These are phyloP conservation scores for Neoboletus brunneissimus DNA, from an alignment of 768 basidiomycete genomes.

Conservation along the genomic window DNA sequence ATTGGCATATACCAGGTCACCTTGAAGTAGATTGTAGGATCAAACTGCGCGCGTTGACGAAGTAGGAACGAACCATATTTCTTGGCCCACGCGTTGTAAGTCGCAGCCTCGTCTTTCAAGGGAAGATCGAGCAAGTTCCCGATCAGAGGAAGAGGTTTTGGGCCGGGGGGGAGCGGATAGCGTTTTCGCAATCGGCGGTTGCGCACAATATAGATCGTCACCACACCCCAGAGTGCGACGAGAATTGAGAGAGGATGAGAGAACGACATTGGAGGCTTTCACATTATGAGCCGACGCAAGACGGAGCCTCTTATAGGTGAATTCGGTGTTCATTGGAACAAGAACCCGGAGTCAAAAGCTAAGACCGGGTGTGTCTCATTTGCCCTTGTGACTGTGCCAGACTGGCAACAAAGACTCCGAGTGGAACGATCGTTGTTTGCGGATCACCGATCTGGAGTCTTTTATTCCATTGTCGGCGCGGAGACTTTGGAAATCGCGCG, in stretches of 20 bases:
- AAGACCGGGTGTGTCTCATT: conserved; percentile 16
- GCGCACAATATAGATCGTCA: conserved; percentile 18
- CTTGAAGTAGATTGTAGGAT: conserved; percentile 19
- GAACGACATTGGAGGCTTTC: conserved; percentile 13
- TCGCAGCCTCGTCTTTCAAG: conserved; percentile 34
- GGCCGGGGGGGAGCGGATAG: conserved; percentile 53
- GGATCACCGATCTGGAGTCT: not conserved
- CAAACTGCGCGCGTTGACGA: not conserved
- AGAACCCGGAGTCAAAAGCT: conserved; percentile 2
- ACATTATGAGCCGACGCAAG: not conserved
- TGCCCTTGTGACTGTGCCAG: conserved; percentile 8
- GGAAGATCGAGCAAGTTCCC: conserved; percentile 53
- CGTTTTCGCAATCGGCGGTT: conserved; percentile 11
- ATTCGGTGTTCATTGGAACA: conserved; percentile 14
- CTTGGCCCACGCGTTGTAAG: conserved; percentile 43
- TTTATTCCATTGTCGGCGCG: not conserved
- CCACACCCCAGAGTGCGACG: conserved; percentile 21
- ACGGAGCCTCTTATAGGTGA: conserved; percentile 16
- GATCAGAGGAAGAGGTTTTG: conserved; percentile 48
- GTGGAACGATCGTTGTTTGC: not conserved
- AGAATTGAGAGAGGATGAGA: conserved; percentile 13
- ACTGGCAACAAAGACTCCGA: not conserved
- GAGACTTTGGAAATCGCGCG: no score
- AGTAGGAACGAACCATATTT: conserved; percentile 30
- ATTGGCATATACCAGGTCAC: conserved; percentile 53